Conservation (phyloP, 805 yeast species). For the Hanseniaspora hatyaiensis region DNA sequence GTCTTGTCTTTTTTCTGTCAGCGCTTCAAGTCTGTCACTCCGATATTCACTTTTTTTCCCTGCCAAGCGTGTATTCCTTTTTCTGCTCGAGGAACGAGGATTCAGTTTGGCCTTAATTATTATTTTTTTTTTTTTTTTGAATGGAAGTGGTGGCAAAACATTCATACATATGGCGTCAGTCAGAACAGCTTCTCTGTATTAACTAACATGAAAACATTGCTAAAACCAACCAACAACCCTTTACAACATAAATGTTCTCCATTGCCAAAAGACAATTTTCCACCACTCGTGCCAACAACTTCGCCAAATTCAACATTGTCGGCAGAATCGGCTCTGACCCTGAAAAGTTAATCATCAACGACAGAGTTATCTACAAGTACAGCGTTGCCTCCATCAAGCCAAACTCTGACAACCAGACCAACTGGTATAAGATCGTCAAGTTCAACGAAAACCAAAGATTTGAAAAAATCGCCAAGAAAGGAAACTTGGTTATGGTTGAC, state of each 20-base stretch:
- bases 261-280: slow-evolving; percentile 13
- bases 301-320: slow-evolving; percentile 5
- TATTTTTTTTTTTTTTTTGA: too few relatives aligned
- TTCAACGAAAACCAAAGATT: background rate
- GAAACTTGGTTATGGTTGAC: slow-evolving; percentile 9
- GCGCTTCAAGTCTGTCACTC: too few relatives aligned
- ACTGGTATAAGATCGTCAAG: slow-evolving; percentile 3
- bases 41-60: too few relatives aligned
- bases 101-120: too few relatives aligned
- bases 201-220: background rate
- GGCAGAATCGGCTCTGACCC: slow-evolving; percentile 12
- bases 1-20: too few relatives aligned
- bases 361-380: slow-evolving; percentile 5
- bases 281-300: background rate
- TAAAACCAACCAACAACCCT: too few relatives aligned
- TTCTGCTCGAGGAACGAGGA: too few relatives aligned
- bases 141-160: too few relatives aligned
- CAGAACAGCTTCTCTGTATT: too few relatives aligned
- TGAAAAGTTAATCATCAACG: background rate
- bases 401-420: background rate
- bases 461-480: slow-evolving; percentile 4
- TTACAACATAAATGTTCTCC: slow-evolving; percentile 3
- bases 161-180: too few relatives aligned
- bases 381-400: background rate
- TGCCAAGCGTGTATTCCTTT: too few relatives aligned